These are phyloP conservation scores for Cladosporium sp. DNA, from an alignment of 2,329 filamentous ascomycete species.

Conservation along the genomic window DNA sequence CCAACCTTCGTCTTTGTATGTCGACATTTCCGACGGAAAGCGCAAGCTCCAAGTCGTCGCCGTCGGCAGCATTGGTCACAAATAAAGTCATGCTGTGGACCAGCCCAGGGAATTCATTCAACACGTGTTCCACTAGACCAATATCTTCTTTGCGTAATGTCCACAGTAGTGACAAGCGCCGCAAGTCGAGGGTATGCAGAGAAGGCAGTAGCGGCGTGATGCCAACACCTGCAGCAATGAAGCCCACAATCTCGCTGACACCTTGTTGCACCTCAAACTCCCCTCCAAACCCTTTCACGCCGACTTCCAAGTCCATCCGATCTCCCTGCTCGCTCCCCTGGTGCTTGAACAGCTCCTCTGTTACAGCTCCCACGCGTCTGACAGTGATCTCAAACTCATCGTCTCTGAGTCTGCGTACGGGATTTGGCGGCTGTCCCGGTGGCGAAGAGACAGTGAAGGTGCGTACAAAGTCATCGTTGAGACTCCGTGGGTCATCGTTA, in stretches of 20 bases:
- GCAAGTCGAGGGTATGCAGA: conserved; percentile 37
- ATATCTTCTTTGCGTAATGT: conserved; percentile 60
- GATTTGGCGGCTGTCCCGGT: conserved; percentile 36
- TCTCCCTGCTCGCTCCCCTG: conserved; percentile 14
- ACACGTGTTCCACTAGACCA: conserved; percentile 56
- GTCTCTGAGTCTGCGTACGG: conserved; percentile 22
- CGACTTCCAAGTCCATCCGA: conserved; percentile 53
- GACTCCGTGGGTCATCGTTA: conserved; percentile 69
- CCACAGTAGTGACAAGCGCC: conserved; percentile 62
- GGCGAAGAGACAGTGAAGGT: conserved; percentile 76
- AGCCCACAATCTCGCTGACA: conserved; percentile 46
- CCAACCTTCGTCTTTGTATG: conserved; percentile 45
- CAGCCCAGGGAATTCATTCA: conserved; percentile 52
- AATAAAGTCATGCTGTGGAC: conserved; percentile 56
- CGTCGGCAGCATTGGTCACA: conserved; percentile 48
- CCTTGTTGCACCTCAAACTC: conserved; percentile 43
- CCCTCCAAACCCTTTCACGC: conserved; percentile 70
- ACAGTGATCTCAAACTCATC: conserved; percentile 68
- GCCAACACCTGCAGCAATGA: conserved; percentile 75
- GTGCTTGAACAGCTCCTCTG: conserved; percentile 56
- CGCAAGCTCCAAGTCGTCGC: not conserved
- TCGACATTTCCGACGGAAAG: conserved; percentile 21
- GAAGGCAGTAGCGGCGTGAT: conserved; percentile 71
- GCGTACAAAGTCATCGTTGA: conserved; percentile 80
- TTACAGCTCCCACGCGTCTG: conserved; percentile 65